Evolutionary conservation across 1,284 basidiomycete species (phyloP), one percentile per base, ranked within the genome.

Genomic region (Takashimella tepidaria): DNA sequence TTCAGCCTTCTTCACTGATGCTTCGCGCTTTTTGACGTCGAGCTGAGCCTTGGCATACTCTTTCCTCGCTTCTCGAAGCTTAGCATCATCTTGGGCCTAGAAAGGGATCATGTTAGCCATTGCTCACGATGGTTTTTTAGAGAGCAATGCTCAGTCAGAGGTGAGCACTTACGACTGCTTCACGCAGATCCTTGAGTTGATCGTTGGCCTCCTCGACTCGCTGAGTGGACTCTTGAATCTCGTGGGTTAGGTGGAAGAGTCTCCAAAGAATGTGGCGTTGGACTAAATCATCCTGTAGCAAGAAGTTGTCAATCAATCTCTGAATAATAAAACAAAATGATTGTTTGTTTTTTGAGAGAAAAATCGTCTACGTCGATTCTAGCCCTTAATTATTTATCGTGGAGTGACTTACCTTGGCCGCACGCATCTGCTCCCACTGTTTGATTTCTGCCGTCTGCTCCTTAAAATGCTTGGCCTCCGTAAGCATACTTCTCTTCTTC

Each of bases 401-500:
- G n/a, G n/a, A n/a, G 41, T 3, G 4, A 76, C 82, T 27, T 49
- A 89, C 88, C 68, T 69, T 73, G 79, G 93, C 84, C 49, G 84
- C 77, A 63, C 84, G 83, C 5, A 98, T 78, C 16, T 79, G 79
- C 71, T 95, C 87, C 67, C 93, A 98, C 47, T 87, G 82, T 66
- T 92, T 89, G 3, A 92, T 90, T 72, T 98, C 96, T 16, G 83
- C 84, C 73, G 93, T 93, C 77, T 98, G 95, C 74, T 98, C 92
- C 74, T 92, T 92, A 77, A 96, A 98, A 67, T 95, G 91, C 75
- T 91, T 93, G 63, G 96, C 93, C 75, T 99, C 96, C 3, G 89
- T 89, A 5, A 91, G 83, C 66, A 98, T 93, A 10, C 90, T 89
- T 53, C 92, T 82, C 47, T 95, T 84, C 74, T 95, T 95, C 22